Evolutionary conservation across 371 early-diverging fungal genomes (phyloP).

Genomic region (Syncephalastrum sp.): DNA sequence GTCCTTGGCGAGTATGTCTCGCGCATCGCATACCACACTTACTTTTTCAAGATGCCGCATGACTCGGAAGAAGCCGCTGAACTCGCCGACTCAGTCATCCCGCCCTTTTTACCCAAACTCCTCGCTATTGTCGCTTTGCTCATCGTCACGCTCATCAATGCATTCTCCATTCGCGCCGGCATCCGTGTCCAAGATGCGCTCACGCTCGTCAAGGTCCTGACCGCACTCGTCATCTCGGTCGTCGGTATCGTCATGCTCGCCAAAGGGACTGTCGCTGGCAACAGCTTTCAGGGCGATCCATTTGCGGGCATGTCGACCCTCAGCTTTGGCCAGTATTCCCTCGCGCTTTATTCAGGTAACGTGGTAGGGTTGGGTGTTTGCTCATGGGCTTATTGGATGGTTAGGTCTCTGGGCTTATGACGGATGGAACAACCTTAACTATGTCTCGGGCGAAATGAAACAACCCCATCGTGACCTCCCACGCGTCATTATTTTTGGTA

Average conservation of each 20-base stretch:
- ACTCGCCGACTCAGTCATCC: slow-evolving; percentile 48
- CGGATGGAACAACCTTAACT: slow-evolving; percentile 88
- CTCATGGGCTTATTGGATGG: not conserved
- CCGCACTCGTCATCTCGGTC: slow-evolving; percentile 74
- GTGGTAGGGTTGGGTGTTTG: not conserved
- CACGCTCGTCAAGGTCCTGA: slow-evolving; percentile 77
- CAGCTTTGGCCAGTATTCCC: slow-evolving; percentile 67
- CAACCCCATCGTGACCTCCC: slow-evolving; percentile 83
- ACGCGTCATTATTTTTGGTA: slow-evolving; percentile 58
- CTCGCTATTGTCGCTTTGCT: slow-evolving; percentile 67
- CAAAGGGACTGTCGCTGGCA: slow-evolving; percentile 50
- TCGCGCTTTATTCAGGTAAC: slow-evolving; percentile 74
- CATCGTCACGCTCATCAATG: slow-evolving; percentile 69
- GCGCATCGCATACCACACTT: slow-evolving; percentile 61
- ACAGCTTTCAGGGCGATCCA: slow-evolving; percentile 59
- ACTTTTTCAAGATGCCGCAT: slow-evolving; percentile 45
- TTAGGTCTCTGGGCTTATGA: slow-evolving; percentile 90
- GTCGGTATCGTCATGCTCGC: slow-evolving; percentile 73
- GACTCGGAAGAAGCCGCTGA: slow-evolving; percentile 46
- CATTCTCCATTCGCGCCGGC: slow-evolving; percentile 69
- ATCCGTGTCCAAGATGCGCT: slow-evolving; percentile 79
- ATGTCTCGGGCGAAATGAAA: slow-evolving; percentile 89
- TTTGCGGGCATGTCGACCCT: slow-evolving; percentile 61
- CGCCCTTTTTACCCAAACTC: slow-evolving; percentile 64
- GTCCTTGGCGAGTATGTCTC: slow-evolving; percentile 79